Conservation (phyloP, 805 yeast species). For the Zygosaccharomyces rouxii region DNA sequence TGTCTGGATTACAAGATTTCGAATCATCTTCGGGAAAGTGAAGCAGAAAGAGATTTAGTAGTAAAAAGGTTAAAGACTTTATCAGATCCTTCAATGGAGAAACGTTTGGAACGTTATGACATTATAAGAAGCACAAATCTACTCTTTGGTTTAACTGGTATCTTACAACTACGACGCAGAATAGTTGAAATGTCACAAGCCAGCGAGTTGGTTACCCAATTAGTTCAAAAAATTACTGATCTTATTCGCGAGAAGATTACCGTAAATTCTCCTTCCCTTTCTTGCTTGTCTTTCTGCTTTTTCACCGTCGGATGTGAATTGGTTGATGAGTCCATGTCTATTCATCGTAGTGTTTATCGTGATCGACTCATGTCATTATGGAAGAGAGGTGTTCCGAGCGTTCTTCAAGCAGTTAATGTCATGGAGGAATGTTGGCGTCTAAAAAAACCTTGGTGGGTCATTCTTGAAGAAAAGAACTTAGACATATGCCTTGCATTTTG, state of each 20-base stretch:
- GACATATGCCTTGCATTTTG: slow-evolving; percentile 23
- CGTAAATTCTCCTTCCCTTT: slow-evolving; percentile 9
- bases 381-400: slow-evolving; percentile 13
- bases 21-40: slow-evolving; percentile 23
- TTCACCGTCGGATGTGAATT: slow-evolving; percentile 27
- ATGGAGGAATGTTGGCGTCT: slow-evolving; percentile 15
- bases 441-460: slow-evolving; percentile 15
- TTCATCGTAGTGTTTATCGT: slow-evolving; percentile 12
- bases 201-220: slow-evolving; percentile 28
- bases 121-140: slow-evolving; percentile 46
- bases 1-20: slow-evolving; percentile 37
- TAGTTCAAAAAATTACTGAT: slow-evolving; percentile 36
- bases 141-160: slow-evolving; percentile 49
- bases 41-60: slow-evolving; percentile 29
- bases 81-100: neutral
- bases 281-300: slow-evolving; percentile 20
- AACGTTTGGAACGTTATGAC: slow-evolving; percentile 19
- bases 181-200: slow-evolving; percentile 47
- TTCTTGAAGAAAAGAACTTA: slow-evolving; percentile 11
- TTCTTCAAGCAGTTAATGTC: slow-evolving; percentile 10
- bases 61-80: neutral
- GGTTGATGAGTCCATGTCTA: slow-evolving; percentile 10
- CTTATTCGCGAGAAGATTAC: slow-evolving; percentile 7
- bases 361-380: slow-evolving; percentile 9
- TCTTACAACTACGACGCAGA: slow-evolving; percentile 53